A percentile compares a stretch with the other conserved stretches of the same genome.
These are phyloP conservation scores for Cladosporium colombiae DNA, from an alignment of 2,329 filamentous ascomycete species.

Conservation along the genomic window DNA sequence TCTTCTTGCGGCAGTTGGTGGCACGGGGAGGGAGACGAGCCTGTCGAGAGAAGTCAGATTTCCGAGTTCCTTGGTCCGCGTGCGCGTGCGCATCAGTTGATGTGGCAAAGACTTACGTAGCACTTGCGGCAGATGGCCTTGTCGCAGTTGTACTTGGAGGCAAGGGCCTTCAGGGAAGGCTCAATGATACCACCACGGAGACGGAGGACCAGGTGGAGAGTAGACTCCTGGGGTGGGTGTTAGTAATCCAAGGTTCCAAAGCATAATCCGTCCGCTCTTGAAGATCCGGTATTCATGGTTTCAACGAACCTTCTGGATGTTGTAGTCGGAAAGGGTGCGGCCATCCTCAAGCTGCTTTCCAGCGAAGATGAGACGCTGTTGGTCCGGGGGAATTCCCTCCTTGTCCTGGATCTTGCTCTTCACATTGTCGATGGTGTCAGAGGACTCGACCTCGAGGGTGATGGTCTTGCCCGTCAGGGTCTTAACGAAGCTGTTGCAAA, in stretches of 20 bases:
- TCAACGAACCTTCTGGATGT: slow-evolving; percentile 90
- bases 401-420: slow-evolving; percentile 99
- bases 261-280: neutral
- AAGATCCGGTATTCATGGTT: neutral
- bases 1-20: slow-evolving; percentile 99
- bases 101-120: slow-evolving; percentile 69
- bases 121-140: slow-evolving; percentile 99
- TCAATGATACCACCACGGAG: slow-evolving; percentile 99
- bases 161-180: slow-evolving; percentile 96
- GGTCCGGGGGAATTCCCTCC: slow-evolving; percentile 97
- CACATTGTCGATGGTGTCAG: slow-evolving; percentile 99
- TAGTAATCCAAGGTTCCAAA: neutral
- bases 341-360: slow-evolving; percentile 99
- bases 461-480: slow-evolving; percentile 99
- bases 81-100: neutral
- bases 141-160: slow-evolving; percentile 99
- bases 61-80: slow-evolving; percentile 19
- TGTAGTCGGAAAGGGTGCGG: slow-evolving; percentile 95
- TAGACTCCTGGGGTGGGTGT: slow-evolving; percentile 71
- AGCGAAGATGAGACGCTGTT: slow-evolving; percentile 98
- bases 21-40: slow-evolving; percentile 93
- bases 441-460: slow-evolving; percentile 98
- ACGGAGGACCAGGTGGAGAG: slow-evolving; percentile 96
- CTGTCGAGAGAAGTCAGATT: slow-evolving; percentile 35
- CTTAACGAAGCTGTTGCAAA: slow-evolving; percentile 86